These are phyloP conservation scores for Coniochaeta sp. DNA, from an alignment of 2,329 filamentous ascomycete genomes.

Conservation along the genomic window DNA sequence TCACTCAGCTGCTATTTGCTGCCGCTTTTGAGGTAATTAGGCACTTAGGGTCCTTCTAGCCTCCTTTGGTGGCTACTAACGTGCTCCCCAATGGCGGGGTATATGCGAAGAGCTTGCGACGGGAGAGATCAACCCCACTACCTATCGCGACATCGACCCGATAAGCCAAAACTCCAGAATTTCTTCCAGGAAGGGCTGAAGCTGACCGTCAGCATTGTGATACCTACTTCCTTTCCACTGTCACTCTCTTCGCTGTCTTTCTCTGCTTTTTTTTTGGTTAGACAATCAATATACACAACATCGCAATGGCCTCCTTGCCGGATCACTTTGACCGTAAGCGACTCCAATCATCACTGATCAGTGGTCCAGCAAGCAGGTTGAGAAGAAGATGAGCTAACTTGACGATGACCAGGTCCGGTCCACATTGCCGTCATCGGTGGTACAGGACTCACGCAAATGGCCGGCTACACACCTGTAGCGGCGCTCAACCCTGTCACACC, in stretches of 20 bases:
- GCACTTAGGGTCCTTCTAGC: neutral
- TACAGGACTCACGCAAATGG: conserved; percentile 82
- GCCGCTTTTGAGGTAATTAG: neutral
- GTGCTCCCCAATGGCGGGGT: neutral
- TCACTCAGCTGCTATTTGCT: neutral
- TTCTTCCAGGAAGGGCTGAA: neutral
- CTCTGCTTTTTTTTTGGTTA: neutral
- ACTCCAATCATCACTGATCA: neutral
- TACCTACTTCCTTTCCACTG: neutral
- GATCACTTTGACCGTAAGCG: conserved; percentile 50
- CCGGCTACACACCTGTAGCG: conserved; percentile 79
- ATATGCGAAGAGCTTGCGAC: neutral
- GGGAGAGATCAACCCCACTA: neutral
- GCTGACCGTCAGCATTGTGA: neutral
- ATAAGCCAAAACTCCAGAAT: neutral
- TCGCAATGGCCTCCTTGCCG: conserved; percentile 38
- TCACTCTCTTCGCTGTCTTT: neutral
- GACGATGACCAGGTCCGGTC: conserved; percentile 47
- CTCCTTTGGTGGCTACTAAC: neutral
- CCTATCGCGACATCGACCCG: neutral
- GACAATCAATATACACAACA: neutral
- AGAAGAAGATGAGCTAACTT: conserved; percentile 1
- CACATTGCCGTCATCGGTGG: conserved; percentile 88
- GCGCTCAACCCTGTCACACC: conserved; percentile 71
- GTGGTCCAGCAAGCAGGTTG: neutral